phyloP scores from a whole-genome alignment of 2,329 filamentous ascomycete genomes.

The Clarireedia homoeocarpa region DNA sequence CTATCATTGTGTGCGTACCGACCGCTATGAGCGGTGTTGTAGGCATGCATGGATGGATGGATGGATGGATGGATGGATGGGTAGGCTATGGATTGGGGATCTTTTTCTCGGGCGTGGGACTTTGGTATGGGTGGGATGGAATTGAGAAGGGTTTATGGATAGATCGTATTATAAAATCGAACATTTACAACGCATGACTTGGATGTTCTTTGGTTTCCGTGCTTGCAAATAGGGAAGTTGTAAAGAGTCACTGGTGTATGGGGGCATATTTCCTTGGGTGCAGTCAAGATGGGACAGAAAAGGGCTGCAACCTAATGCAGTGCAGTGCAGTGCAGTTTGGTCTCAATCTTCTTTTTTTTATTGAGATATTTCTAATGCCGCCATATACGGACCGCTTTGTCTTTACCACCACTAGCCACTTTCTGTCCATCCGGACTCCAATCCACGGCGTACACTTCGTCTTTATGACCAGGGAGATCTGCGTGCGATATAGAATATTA shows the following conservation, averaged over 20 bases:
- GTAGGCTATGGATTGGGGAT: not conserved
- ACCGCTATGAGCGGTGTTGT: not conserved
- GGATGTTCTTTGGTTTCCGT: not conserved
- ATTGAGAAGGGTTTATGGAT: not conserved
- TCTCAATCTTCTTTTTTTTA: not conserved
- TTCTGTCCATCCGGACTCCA: constrained; percentile 88
- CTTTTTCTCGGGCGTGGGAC: too few relatives aligned
- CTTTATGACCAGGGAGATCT: constrained; percentile 83
- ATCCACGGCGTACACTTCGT: constrained; percentile 90
- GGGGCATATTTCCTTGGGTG: too few relatives aligned
- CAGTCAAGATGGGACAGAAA: not conserved
- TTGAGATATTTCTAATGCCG: constrained; percentile 39
- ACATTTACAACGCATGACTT: not conserved
- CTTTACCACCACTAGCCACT: constrained; percentile 87
- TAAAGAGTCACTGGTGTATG: not conserved
- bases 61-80: not conserved
- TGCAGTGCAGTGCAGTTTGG: not conserved
- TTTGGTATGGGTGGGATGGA: not conserved
- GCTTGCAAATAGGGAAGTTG: not conserved
- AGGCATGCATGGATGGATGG: not conserved
- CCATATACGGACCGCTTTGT: constrained; percentile 69
- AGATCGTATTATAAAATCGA: not conserved
- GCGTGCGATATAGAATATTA: constrained; percentile 34
- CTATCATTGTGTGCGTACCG: not conserved
- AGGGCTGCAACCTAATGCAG: not conserved